Percentiles rank a stretch among this genome's conserved stretches.
Evolutionary conservation across 192 early-diverging fungal genomes (phyloP).

Genomic region (Linnemannia hyalina): DNA sequence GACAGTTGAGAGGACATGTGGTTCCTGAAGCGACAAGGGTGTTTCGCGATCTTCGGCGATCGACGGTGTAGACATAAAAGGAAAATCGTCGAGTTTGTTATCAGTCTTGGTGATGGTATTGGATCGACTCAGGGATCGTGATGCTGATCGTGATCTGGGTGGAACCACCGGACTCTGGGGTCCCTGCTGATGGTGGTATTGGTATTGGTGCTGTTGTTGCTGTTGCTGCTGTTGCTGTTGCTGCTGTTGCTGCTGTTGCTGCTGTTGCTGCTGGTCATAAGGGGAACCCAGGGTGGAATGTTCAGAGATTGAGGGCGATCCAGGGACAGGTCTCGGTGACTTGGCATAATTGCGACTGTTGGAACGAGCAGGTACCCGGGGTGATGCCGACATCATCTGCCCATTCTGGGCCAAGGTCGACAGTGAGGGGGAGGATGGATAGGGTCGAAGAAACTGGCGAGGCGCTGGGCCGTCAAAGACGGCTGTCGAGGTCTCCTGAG

Average conservation of each 20-base stretch:
- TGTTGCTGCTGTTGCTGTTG: neutral
- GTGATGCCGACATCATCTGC: conserved; percentile 9
- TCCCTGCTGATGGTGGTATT: neutral
- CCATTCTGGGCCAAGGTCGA: neutral
- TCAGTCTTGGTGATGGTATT: conserved; percentile 25
- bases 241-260: neutral
- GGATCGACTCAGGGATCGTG: conserved; percentile 37
- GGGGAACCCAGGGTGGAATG: neutral
- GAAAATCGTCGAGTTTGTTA: neutral
- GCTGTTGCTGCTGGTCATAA: neutral
- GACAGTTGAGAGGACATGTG: neutral
- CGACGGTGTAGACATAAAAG: conserved; percentile 18
- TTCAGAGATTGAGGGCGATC: conserved; percentile 5
- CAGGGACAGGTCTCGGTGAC: neutral
- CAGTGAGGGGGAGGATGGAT: conserved; percentile 27
- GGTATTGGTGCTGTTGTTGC: neutral
- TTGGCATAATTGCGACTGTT: conserved; percentile 36
- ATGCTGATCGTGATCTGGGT: conserved; percentile 29
- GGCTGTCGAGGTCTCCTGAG: conserved; percentile 20
- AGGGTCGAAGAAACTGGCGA: conserved; percentile 32
- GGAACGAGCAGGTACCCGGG: conserved; percentile 44
- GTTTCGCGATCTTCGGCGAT: conserved; percentile 42
- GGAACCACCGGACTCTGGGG: conserved; percentile 19
- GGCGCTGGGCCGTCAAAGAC: conserved; percentile 13
- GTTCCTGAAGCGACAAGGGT: conserved; percentile 1